These are phyloP conservation scores for Amanita rubescens DNA, from an alignment of 768 basidiomycete species.

Conservation along the genomic window DNA sequence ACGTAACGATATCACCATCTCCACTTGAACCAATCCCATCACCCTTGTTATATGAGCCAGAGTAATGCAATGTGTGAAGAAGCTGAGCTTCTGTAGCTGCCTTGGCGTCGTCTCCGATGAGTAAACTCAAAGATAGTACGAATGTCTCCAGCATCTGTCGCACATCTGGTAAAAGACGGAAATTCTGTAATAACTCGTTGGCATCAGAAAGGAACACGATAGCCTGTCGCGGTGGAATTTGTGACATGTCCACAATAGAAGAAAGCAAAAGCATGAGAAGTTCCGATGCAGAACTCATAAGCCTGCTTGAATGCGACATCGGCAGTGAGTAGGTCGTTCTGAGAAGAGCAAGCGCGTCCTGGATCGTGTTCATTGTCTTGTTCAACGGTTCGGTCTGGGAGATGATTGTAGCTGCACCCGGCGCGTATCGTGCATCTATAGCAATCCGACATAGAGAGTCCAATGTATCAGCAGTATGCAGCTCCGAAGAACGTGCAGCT, in stretches of 20 bases:
- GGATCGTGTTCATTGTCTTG: constrained; percentile 44
- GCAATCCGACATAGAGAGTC: constrained; percentile 63
- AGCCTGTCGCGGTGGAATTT: constrained; percentile 55
- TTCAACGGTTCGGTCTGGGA: constrained; percentile 48
- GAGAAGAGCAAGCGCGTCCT: constrained; percentile 55
- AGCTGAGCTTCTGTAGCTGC: constrained; percentile 64
- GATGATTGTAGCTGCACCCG: constrained; percentile 43
- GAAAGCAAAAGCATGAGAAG: constrained; percentile 56
- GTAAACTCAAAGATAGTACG: constrained; percentile 47
- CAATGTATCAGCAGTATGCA: constrained; percentile 60
- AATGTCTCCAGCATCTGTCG: constrained; percentile 55
- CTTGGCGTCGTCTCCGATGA: constrained; percentile 65
- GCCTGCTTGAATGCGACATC: constrained; percentile 50
- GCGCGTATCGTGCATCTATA: constrained; percentile 56
- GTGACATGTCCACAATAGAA: constrained; percentile 52
- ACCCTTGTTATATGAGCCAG: constrained; percentile 40
- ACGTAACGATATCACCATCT: constrained; percentile 57
- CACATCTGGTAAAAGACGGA: constrained; percentile 43
- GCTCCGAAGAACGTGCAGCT: constrained; percentile 54
- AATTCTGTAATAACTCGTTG: constrained; percentile 44
- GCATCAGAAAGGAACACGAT: constrained; percentile 42
- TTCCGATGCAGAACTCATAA: constrained; percentile 53
- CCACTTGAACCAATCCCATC: constrained; percentile 51
- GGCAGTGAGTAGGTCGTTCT: constrained; percentile 48
- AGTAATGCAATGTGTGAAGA: constrained; percentile 55